Evolutionary conservation across 306 rosid genomes (phyloP), one percentile per base, ranked within the genome.

Genomic region (Ceratonia siliqua): DNA sequence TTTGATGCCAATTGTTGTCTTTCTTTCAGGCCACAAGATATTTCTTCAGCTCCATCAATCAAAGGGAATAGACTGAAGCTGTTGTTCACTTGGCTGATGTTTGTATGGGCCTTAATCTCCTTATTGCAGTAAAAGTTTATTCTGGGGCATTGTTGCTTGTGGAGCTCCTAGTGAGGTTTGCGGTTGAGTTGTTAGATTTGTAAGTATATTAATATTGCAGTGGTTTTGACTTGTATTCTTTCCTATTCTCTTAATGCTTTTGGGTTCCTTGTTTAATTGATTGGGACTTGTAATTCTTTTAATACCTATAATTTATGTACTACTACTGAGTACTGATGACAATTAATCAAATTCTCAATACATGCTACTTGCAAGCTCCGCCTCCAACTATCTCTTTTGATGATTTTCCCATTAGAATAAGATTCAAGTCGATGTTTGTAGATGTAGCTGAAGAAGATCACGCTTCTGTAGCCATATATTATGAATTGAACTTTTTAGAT

Each of bases 271-370:
- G 75, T 73, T 81, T 77, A 70, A 79, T 91, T 81, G 68, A 75
- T 82, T 63, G 83, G 87, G 80, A 78, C 68, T 70, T 79, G 83
- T 84, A 83, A 88, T 90, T 90, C 96, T 90, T 88, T 90, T 77
- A 81, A 70, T 86, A 72, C 82, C 86, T 78, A 49, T 68, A 72
- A 72, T 58, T 81, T 56, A 62, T 84, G 89, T 86, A 79, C 82
- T 61, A n/a, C n/a, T n/a, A n/a, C n/a, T n/a, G n/a, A n/a, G n/a
- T n/a, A n/a, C n/a, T 17, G 46, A 70, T 74, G 76, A 81, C 85
- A 49, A 85, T 81, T 79, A 71, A 78, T 87, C 87, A 52, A 73
- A 87, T 79, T 72, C 22, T 46, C 46, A 65, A 82, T 85, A 67
- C 81, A 58, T 33, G 82, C 42, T 70, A 79, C 78, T 42, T 32